phyloP scores from a whole-genome alignment of 108 stramenopile genomes.

The Nitzschia sp. region DNA sequence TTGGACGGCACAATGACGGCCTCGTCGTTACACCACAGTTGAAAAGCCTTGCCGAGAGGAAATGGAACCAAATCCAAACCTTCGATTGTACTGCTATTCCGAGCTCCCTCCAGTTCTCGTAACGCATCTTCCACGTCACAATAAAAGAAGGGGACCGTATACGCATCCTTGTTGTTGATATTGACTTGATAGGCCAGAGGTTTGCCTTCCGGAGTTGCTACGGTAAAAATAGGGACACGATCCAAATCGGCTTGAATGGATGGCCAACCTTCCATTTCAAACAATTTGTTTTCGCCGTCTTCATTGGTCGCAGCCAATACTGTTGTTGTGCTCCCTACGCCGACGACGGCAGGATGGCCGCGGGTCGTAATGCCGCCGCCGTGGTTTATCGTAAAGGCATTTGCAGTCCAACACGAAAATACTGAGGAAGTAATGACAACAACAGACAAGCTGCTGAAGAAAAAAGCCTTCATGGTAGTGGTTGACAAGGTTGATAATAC shows the following conservation, averaged over 20 bases:
- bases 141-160: conserved; percentile 58
- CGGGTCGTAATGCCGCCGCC: too few species aligned
- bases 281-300: conserved; percentile 35
- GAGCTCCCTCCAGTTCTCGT: conserved; percentile 49
- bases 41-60: conserved; percentile 44
- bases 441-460: too few species aligned
- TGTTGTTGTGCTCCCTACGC: too few species aligned
- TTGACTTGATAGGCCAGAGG: conserved; percentile 55
- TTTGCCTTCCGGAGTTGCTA: conserved; percentile 59
- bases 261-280: conserved; percentile 57
- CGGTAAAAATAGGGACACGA: conserved; percentile 52
- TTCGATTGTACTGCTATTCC: conserved; percentile 1
- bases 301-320: too few species aligned
- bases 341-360: too few species aligned
- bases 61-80: conserved; percentile 33
- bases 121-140: conserved; percentile 58
- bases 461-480: too few species aligned
- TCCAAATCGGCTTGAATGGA: conserved; percentile 51
- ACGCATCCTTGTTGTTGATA: conserved; percentile 17
- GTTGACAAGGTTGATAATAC: too few species aligned
- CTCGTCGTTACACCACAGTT: conserved; percentile 51
- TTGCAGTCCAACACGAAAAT: too few species aligned
- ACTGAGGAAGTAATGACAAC: too few species aligned
- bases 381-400: too few species aligned
- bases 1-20: conserved; percentile 63